Evolutionary conservation across 2,329 filamentous ascomycete genomes (phyloP), one percentile per base, ranked within the genome.

Genomic region (Metarhizium rileyi): DNA sequence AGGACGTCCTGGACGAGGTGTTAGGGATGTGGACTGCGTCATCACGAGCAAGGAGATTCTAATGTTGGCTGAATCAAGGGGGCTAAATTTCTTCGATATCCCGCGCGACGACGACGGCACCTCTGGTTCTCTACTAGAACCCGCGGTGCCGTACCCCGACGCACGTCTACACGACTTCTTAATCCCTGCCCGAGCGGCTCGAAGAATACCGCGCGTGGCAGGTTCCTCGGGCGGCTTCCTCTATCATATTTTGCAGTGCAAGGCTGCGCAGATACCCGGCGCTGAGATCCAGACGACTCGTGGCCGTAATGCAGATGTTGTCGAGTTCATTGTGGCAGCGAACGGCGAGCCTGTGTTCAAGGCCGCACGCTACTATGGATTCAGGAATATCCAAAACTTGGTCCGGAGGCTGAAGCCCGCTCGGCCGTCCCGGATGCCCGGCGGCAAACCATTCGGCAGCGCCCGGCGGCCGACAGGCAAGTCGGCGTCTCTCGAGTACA

Each of bases 331-430:
- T 2, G 76, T 96, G 22, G 77, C 79, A 14, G 71, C 69, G 46
- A 62, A 72, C 3, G 77, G 77, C 9, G 70, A 81, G 53, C 68
- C 75, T 3, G 66, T 94, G 2, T 82, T 94, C 70, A 87, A 81
- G 63, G 86, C 88, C 20, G 91, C 91, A 4, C 83, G 93, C 47
- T 98, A 91, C 67, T 98, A 98, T 64, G 93, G 93, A 5, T 98
- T 98, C 74, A 80, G 93, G 47, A 98, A 98, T 62, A 98, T 98
- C 54, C 93, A 97, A 66, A 98, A 98, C 61, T 79, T 98, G 5
- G 93, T 98, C 16, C 83, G 93, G n/a, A 83, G 85, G 53, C 70
- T 98, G 44, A 95, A 94, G 65, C 93, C 93, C 0, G 80, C 85
- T 1, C 83, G 80, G 50, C 74, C 79, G 5, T 91, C 87, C 41